Evolutionary conservation across 192 early-diverging fungal species (phyloP).

Genomic region (Coemansia sp.): DNA sequence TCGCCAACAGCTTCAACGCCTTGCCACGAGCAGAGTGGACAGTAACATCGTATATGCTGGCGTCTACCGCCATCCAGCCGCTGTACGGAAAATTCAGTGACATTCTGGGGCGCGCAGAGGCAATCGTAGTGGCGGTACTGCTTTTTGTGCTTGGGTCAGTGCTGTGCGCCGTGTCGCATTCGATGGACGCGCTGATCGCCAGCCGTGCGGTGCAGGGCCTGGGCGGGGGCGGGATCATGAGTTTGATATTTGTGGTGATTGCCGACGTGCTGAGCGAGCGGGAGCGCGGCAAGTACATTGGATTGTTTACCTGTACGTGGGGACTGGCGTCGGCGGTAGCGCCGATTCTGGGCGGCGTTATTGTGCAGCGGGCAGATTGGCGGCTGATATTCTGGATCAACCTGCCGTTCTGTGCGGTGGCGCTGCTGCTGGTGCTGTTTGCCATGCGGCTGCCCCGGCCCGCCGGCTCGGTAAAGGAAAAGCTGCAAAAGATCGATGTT

Average conservation of each 20-base stretch:
- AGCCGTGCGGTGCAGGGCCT: constrained; percentile 80
- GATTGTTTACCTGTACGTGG: constrained; percentile 77
- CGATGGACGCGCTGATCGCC: constrained; percentile 68
- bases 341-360: constrained; percentile 82
- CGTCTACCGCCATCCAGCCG: constrained; percentile 63
- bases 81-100: constrained; percentile 83
- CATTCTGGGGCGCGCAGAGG: constrained; percentile 85
- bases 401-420: constrained; percentile 73
- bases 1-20: constrained; percentile 73
- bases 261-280: constrained; percentile 82
- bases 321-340: constrained; percentile 77
- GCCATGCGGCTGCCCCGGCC: constrained; percentile 63
- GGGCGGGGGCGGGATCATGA: constrained; percentile 77
- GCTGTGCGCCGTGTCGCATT: constrained; percentile 76
- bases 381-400: constrained; percentile 81
- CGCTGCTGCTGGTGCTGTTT: constrained; percentile 57
- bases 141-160: constrained; percentile 81
- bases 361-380: constrained; percentile 70
- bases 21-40: constrained; percentile 80
- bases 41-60: constrained; percentile 72
- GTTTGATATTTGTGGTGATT: constrained; percentile 77
- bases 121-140: constrained; percentile 71
- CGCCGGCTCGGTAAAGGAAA: constrained; percentile 55
- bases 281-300: constrained; percentile 86
- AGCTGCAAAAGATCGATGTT: constrained; percentile 64